Evolutionary conservation across 169 alveolate species (phyloP).

Genomic region (Eimeria falciformis): DNA sequence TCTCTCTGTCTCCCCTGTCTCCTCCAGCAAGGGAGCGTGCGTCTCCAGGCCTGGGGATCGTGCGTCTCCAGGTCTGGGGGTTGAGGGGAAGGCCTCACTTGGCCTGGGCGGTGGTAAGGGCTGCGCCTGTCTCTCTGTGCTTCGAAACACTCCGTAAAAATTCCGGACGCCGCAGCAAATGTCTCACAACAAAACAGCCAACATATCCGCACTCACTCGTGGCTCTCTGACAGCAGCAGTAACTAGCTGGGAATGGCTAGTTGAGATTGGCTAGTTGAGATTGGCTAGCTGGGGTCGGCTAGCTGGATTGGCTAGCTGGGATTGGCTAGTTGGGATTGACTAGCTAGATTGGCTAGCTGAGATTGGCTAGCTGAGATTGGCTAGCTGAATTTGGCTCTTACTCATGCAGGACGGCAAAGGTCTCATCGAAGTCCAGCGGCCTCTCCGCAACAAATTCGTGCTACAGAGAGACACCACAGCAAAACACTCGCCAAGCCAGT

Average conservation of each 20-base stretch:
- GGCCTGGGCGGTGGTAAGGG: conserved; percentile 1
- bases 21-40: background rate
- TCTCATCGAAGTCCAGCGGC: conserved; percentile 18
- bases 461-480: background rate
- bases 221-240: background rate
- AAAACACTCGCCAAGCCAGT: background rate
- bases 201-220: background rate
- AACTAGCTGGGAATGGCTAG: background rate
- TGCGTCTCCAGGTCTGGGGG: background rate
- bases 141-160: background rate
- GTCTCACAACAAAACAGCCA: background rate
- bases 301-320: background rate
- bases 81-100: background rate
- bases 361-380: background rate
- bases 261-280: too few relatives aligned
- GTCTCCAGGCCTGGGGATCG: background rate
- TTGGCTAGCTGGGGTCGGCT: background rate
- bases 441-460: background rate
- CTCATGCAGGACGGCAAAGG: background rate
- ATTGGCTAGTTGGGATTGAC: background rate
- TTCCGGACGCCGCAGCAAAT: background rate
- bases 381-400: background rate
- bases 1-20: background rate
- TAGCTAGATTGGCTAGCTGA: background rate
- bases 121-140: background rate